Conservation (phyloP, 2,329 filamentous ascomycete species). For the Ceratocystis alfenasii region DNA sequence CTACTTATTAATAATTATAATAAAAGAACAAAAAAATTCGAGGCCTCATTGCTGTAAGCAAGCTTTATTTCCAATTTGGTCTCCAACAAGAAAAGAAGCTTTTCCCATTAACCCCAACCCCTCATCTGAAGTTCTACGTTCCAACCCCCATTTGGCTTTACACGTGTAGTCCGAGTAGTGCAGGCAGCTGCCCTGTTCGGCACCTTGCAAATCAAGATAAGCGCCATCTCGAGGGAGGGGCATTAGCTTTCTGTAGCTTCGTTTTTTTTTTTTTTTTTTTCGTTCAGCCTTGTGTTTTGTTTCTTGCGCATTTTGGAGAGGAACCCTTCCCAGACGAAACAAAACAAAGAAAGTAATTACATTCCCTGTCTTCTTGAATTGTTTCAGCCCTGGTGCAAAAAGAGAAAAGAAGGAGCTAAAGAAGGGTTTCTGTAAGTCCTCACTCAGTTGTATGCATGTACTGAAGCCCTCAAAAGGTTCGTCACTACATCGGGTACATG, state of each 20-base stretch:
- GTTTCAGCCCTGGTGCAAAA: background rate
- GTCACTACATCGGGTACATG: background rate
- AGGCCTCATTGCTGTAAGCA: background rate
- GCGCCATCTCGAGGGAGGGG: background rate
- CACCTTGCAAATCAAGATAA: background rate
- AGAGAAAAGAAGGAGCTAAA: too few relatives aligned
- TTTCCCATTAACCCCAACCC: background rate
- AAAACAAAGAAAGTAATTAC: background rate
- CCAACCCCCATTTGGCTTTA: background rate
- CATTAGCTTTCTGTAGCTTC: background rate
- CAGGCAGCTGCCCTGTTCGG: constrained; percentile 8
- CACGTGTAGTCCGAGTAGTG: background rate
- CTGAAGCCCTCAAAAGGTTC: background rate
- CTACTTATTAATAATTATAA: background rate
- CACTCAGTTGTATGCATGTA: background rate
- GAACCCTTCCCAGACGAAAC: background rate
- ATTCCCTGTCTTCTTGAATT: background rate
- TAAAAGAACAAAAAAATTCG: background rate
- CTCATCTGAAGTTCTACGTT: background rate
- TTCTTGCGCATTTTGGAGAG: background rate
- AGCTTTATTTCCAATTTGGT: background rate
- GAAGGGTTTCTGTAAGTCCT: too few relatives aligned
- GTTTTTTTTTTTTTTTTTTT: background rate
- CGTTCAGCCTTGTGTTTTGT: background rate
- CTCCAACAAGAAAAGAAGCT: too few relatives aligned